Evolutionary conservation across 768 basidiomycete species (phyloP).

Genomic region (Pseudohyphozyma bogoriensis): DNA sequence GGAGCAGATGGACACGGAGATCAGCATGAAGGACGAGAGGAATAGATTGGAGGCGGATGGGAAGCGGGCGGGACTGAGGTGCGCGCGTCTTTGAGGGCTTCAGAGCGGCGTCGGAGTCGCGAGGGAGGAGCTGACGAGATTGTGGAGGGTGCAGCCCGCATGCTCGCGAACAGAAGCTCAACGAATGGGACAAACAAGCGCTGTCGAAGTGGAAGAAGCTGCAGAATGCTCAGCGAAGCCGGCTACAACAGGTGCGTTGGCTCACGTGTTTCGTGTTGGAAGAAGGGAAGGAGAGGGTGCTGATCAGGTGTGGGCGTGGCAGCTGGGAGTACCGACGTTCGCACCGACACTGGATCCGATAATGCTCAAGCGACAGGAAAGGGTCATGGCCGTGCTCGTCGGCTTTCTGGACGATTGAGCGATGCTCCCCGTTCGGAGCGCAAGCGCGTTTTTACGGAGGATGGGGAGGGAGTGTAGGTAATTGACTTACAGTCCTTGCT

Average conservation of each 20-base stretch:
- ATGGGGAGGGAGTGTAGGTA: too few relatives aligned
- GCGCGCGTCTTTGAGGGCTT: background rate
- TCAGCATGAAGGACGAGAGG: conserved; percentile 23
- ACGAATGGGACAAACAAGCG: background rate
- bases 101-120: too few relatives aligned
- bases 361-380: conserved; percentile 17
- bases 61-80: background rate
- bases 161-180: background rate
- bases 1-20: conserved; percentile 20
- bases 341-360: conserved; percentile 13
- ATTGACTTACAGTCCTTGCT: too few relatives aligned
- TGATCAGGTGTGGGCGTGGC: background rate
- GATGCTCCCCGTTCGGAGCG: background rate
- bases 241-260: background rate
- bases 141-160: background rate
- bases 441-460: too few relatives aligned
- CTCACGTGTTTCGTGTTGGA: background rate
- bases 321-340: conserved; percentile 24
- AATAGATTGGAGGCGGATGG: conserved; percentile 13
- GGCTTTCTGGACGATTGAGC: conserved; percentile 24
- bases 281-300: background rate
- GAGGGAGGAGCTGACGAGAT: background rate
- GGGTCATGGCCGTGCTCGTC: conserved; percentile 23
- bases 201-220: background rate
- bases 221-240: background rate